A percentile compares a stretch with the other conserved stretches of the same genome.
These are phyloP conservation scores for Nymphaea thermarum DNA, from an alignment of 164 flowering plant genomes.

Conservation along the genomic window DNA sequence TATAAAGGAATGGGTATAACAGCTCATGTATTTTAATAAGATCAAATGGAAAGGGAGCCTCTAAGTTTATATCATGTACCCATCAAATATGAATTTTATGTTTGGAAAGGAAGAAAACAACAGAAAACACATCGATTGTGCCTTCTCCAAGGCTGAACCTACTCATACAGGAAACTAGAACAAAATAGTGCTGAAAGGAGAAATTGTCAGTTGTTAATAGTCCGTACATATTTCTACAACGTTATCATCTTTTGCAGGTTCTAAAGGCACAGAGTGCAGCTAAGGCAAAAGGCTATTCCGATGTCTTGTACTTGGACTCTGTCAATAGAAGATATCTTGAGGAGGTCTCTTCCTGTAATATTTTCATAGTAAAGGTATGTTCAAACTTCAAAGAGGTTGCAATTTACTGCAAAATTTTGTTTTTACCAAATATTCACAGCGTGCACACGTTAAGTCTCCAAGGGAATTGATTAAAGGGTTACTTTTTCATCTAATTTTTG, in stretches of 20 bases:
- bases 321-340: constrained; percentile 38
- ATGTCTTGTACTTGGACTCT: constrained; percentile 57
- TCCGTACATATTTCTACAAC: background rate
- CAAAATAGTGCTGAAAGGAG: background rate
- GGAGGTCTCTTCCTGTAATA: constrained; percentile 61
- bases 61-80: too few species aligned
- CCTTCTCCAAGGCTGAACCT: too few species aligned
- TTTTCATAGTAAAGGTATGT: constrained; percentile 62
- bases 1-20: too few species aligned
- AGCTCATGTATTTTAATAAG: too few species aligned
- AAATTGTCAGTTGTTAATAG: background rate
- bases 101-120: too few species aligned
- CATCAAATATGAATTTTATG: too few species aligned
- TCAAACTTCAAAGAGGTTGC: background rate
- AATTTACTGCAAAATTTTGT: background rate
- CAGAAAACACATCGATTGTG: too few species aligned
- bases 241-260: constrained; percentile 20
- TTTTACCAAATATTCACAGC: background rate
- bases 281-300: constrained; percentile 50
- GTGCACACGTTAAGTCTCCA: too few species aligned
- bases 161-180: too few species aligned
- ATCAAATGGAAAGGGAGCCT: too few species aligned
- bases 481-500: too few species aligned
- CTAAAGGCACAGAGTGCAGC: constrained; percentile 38
- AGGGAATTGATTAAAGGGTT: too few species aligned